Evolutionary conservation across 176 grass and related monocot genomes (phyloP), one percentile per base, ranked within the genome.

Genomic region (Lolium multiflorum): DNA sequence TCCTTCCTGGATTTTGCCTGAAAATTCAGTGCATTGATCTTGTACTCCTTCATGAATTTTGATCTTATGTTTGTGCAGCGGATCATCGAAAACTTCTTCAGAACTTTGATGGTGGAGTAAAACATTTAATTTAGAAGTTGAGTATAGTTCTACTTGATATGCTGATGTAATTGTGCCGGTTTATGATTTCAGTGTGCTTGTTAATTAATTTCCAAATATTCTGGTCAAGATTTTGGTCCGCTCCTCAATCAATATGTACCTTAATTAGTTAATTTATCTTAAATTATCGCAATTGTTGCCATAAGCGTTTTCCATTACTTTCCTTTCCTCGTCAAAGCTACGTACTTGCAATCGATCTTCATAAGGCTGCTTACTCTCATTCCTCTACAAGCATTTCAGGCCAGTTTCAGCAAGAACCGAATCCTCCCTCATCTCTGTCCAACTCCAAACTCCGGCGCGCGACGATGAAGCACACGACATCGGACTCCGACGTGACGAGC

Each of bases 401-500:
- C 25, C 43, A 79, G 51, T 43, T 84, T 84, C 81, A 16, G 10
- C 75, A 31, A 47, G 24, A 16, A 37, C 4, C 18, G 9, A 51
- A 59, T 70, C 67, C 5, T 43, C 41, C 41, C 41, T 25, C 8
- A 15, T 11, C 21, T 14, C 62, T 4, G 15, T 11, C 16, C 24
- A 18, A 8, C 28, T 7, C 63, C 87, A 81, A 81, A 67, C 66
- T 44, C 8, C 54, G 21, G 16, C 31, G 31, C 31, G 31, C 72
- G 56, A 87, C 1, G 58, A 98, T 98, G 96, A 94, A 93, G 84
- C 93, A 92, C 69, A 58, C 78, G 70, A 88, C 91, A 39, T 95
- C 96, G 66, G 93, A 98, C 18, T 98, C 96, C 17, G 96, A 98
- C 73, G 90, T 89, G 81, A 98, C 96, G 50, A 95, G 91, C 83